Base-by-base conservation (phyloP, 129 eudicot genomes). In the Flaveria ramosissima region DNA sequence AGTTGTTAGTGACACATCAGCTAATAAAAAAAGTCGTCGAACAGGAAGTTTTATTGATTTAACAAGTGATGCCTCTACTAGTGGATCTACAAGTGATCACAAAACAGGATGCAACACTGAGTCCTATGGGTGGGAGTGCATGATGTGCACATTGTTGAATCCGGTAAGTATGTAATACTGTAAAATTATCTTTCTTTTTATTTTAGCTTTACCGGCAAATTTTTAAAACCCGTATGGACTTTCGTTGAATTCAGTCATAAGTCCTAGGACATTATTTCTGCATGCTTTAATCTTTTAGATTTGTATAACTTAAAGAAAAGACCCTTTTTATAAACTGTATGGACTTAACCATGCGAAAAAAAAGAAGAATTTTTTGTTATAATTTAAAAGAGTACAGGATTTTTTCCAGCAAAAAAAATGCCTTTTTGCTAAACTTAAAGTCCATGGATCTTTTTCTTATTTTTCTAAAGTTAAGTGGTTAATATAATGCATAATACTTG, bases 61-160 rank as follows among this genome's bases (percentile, higher is more conserved):
- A 69, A 76, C 86, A 16, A 48, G 13, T 23, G 77, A 74, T 41
- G 82, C 80, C 71, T 72, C 82, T 61, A 43, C 43, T 13, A 52
- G 75, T 68, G 50, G 55, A 68, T 73, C 83, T 64, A 17, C 42
- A 1, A 69, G 78, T 67, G 47, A 55, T 66, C 71, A 46, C 53
- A 80, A 78, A n/a, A 59, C 47, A 24, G 59, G 71, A 26, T 73
- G 61, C 9, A 42, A 77, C 39, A 11, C 68, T 0, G 81, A 79
- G 45, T 75, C 70, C 39, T 68, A 55, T 4, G 84, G 70, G 77
- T 93, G 98, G 98, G 89, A 88, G 78, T 93, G 98, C 70, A 9
- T 43, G 19, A 71, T 60, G 24, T 93, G 98, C 90, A 93, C 98
- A 46, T 81, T 93, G 86, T 65, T 89, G 75, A 93, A 93, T 73